Conservation (phyloP, 257 asterid species). For the Rauvolfia tetraphylla region DNA sequence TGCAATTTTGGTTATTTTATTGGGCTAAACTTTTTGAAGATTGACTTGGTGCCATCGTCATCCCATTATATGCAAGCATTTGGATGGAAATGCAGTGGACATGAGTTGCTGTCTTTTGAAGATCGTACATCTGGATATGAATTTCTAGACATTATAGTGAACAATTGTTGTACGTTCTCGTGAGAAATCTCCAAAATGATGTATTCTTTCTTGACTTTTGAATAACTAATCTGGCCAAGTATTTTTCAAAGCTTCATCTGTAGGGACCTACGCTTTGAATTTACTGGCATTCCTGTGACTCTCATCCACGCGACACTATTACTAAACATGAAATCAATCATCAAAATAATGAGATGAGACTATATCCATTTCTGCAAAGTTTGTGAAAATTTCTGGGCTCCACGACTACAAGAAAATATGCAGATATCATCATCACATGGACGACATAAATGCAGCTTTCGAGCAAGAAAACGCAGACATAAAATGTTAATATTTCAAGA, state of each 20-base stretch:
- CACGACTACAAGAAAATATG: neutral
- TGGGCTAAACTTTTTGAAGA: slow-evolving; percentile 5
- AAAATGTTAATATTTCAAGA: neutral
- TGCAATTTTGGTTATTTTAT: neutral
- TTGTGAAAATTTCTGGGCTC: neutral
- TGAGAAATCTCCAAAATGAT: slow-evolving; percentile 2
- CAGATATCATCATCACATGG: neutral
- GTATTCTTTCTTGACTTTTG: slow-evolving; percentile 19
- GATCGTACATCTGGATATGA: neutral
- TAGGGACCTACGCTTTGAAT: slow-evolving; percentile 14
- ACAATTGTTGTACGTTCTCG: neutral
- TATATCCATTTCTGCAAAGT: neutral
- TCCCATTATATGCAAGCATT: slow-evolving; percentile 5
- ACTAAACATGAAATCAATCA: neutral
- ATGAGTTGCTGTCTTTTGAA: slow-evolving; percentile 1
- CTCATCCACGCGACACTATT: neutral
- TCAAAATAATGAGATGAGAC: neutral
- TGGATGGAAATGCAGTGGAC: slow-evolving; percentile 13
- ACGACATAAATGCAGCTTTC: neutral
- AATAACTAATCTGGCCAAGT: neutral
- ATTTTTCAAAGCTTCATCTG: slow-evolving; percentile 4
- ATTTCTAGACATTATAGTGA: neutral
- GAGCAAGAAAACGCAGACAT: neutral
- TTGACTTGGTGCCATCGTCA: slow-evolving; percentile 15
- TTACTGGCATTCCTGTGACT: neutral